Percentiles rank a stretch among this genome's conserved stretches.
Evolutionary conservation across 768 basidiomycete genomes (phyloP).

Genomic region (Collybiopsis luxurians): DNA sequence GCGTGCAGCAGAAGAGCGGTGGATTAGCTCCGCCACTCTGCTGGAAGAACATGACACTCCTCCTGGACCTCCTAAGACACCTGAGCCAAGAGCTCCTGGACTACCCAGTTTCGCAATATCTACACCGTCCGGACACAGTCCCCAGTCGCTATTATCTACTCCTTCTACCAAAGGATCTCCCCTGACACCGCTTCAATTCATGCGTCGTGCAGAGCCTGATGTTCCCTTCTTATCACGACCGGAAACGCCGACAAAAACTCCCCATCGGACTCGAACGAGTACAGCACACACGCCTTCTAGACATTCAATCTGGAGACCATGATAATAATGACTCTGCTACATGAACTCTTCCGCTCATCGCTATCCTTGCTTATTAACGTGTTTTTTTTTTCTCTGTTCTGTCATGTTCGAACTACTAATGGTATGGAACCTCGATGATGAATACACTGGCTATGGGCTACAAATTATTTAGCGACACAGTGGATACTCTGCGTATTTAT

Average conservation of each 20-base stretch:
- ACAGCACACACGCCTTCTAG: conserved; percentile 46
- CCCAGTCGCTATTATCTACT: conserved; percentile 46
- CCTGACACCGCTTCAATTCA: conserved; percentile 78
- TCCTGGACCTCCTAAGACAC: conserved; percentile 53
- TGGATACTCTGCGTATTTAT: background rate
- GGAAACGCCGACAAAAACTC: conserved; percentile 63
- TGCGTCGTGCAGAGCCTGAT: conserved; percentile 73
- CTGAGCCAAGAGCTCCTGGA: conserved; percentile 56
- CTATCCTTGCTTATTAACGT: background rate
- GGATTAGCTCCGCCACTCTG: conserved; percentile 80
- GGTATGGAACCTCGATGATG: background rate
- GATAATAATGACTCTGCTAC: conserved; percentile 10
- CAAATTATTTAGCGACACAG: too few species aligned
- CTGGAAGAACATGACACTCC: conserved; percentile 49
- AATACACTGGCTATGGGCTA: background rate
- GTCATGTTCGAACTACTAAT: background rate
- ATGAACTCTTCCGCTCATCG: background rate
- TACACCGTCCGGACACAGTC: conserved; percentile 52
- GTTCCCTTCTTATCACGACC: conserved; percentile 45
- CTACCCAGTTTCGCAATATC: conserved; percentile 70
- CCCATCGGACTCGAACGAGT: conserved; percentile 37
- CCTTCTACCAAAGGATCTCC: conserved; percentile 69
- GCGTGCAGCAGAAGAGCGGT: conserved; percentile 55
- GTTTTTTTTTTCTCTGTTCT: background rate
- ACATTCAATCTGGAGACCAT: conserved; percentile 66